Evolutionary conservation across 768 basidiomycete species (phyloP).

Genomic region (Trametes punicea): DNA sequence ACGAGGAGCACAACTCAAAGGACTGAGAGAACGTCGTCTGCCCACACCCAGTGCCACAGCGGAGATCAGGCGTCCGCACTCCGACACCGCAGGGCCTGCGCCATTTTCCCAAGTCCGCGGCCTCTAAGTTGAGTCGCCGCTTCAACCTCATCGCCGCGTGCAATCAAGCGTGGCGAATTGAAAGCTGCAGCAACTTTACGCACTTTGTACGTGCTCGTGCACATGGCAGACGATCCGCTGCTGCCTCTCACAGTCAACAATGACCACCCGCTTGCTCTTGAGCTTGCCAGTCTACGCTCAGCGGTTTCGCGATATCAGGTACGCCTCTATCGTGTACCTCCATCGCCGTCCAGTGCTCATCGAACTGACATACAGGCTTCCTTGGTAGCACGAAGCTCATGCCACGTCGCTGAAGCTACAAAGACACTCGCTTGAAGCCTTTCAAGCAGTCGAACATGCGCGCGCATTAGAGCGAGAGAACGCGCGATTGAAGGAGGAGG

Average conservation of each 20-base stretch:
- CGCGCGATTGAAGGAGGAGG: slow-evolving; percentile 50
- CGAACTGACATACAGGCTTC: slow-evolving; percentile 27
- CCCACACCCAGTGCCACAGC: slow-evolving; percentile 4
- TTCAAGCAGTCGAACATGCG: slow-evolving; percentile 45
- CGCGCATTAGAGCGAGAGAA: slow-evolving; percentile 59
- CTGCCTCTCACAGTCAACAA: slow-evolving; percentile 19
- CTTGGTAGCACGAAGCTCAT: slow-evolving; percentile 64
- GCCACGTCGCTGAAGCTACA: slow-evolving; percentile 64
- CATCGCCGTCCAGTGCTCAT: slow-evolving; percentile 17
- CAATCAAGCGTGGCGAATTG: background rate
- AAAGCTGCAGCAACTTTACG: slow-evolving; percentile 8
- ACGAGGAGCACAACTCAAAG: slow-evolving; percentile 16
- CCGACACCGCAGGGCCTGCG: background rate
- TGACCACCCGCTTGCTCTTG: slow-evolving; percentile 37
- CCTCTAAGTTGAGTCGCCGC: background rate
- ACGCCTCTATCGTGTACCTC: slow-evolving; percentile 1
- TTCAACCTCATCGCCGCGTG: background rate
- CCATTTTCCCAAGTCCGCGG: background rate
- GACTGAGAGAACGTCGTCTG: slow-evolving; percentile 2
- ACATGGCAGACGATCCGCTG: slow-evolving; percentile 12
- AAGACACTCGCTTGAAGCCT: slow-evolving; percentile 51
- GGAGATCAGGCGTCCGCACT: slow-evolving; percentile 3
- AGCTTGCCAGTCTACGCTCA: slow-evolving; percentile 34
- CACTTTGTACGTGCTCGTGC: slow-evolving; percentile 15
- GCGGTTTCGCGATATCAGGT: slow-evolving; percentile 38